These are phyloP conservation scores for Diaporthe batatas DNA, from an alignment of 2,329 filamentous ascomycete genomes.

Conservation along the genomic window DNA sequence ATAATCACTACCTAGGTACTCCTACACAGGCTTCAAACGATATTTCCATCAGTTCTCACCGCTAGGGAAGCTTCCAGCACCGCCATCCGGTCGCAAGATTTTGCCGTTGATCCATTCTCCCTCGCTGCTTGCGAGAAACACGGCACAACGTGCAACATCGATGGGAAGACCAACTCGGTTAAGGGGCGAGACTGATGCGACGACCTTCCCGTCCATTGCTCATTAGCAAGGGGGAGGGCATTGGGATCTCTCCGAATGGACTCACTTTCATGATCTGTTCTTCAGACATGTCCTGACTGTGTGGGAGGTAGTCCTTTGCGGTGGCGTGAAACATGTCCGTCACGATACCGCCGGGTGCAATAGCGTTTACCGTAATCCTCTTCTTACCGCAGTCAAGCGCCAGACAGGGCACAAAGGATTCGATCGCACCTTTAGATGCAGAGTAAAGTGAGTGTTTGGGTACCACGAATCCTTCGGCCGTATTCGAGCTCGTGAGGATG, in stretches of 20 bases:
- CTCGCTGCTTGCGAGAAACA: conserved; percentile 1
- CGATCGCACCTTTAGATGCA: conserved; percentile 80
- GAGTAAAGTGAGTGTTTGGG: conserved; percentile 81
- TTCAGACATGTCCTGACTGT: conserved; percentile 66
- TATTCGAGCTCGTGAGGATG: conserved; percentile 81
- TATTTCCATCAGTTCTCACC: background rate
- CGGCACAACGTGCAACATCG: conserved; percentile 15
- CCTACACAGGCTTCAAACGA: background rate
- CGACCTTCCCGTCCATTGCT: background rate
- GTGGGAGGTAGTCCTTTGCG: conserved; percentile 72
- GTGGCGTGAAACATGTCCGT: conserved; percentile 75
- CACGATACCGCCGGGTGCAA: conserved; percentile 74
- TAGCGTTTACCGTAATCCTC: conserved; percentile 74
- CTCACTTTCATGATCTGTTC: conserved; percentile 68
- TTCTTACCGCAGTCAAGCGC: conserved; percentile 76
- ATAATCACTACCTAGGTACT: background rate
- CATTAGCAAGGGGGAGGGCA: background rate
- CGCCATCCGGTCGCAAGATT: conserved; percentile 8
- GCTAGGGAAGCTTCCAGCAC: conserved; percentile 9
- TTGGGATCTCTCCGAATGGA: background rate
- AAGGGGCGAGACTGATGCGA: conserved; percentile 1
- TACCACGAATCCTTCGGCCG: conserved; percentile 75
- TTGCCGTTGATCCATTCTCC: conserved; percentile 20
- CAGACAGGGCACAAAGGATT: conserved; percentile 82
- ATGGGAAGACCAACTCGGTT: conserved; percentile 16